Conservation (phyloP, 1,284 basidiomycete genomes). For the Rhizoctonia solani region DNA sequence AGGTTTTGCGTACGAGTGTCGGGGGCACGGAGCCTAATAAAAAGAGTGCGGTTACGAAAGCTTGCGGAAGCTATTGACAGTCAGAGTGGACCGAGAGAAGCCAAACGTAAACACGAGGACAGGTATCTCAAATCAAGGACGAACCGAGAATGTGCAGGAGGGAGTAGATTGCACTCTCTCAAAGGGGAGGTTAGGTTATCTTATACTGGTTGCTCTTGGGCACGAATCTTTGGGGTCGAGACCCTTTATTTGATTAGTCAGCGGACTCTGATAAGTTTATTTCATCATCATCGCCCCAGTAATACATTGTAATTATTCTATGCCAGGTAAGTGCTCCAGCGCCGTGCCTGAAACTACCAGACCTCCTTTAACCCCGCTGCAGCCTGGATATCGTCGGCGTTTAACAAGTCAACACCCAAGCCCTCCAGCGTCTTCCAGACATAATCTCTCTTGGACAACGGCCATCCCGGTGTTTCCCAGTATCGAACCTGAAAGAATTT, state of each 20-base stretch:
- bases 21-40: conserved; percentile 23
- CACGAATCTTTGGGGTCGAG: no score
- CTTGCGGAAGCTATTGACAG: neutral
- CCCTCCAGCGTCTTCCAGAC: conserved; percentile 27
- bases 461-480: conserved; percentile 31
- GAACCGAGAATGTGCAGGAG: no score
- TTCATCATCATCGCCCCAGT: neutral
- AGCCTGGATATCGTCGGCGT: conserved; percentile 23
- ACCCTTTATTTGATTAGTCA: neutral
- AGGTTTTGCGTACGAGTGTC: conserved; percentile 17
- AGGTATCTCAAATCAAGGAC: no score
- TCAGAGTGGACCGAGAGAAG: neutral
- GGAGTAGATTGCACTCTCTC: no score
- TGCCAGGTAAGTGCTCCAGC: neutral
- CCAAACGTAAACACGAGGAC: conserved; percentile 16
- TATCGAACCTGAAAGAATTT: conserved; percentile 14
- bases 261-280: neutral
- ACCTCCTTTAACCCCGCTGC: conserved; percentile 20
- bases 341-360: conserved; percentile 2
- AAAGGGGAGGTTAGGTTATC: no score
- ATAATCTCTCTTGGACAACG: conserved; percentile 16
- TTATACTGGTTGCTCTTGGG: neutral
- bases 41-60: conserved; percentile 13
- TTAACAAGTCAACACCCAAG: conserved; percentile 20
- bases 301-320: no score